phyloP scores from a whole-genome alignment of 108 stramenopile genomes.

The Fistulifera pelliculosa region DNA sequence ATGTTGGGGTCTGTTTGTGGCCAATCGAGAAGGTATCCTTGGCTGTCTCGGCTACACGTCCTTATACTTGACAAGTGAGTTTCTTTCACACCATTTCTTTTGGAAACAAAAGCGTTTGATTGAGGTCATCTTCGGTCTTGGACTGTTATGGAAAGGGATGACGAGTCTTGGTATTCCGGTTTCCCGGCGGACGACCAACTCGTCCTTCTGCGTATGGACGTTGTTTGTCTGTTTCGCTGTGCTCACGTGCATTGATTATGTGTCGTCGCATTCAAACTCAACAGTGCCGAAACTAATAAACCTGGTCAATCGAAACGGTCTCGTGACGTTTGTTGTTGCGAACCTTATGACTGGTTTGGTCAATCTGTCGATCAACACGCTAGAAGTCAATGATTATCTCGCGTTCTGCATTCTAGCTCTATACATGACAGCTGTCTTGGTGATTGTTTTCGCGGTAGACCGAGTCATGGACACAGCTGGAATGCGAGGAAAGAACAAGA shows the following conservation, averaged over 20 bases:
- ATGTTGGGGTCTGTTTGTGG: constrained; percentile 48
- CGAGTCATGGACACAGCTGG: too few relatives aligned
- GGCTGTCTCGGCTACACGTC: constrained; percentile 68
- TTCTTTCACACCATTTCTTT: constrained; percentile 39
- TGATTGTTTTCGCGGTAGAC: not conserved
- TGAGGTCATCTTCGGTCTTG: constrained; percentile 17
- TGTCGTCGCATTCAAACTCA: constrained; percentile 3
- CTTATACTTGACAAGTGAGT: constrained; percentile 56
- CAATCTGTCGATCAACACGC: constrained; percentile 76
- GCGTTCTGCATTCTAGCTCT: constrained; percentile 47
- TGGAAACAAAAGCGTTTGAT: constrained; percentile 13
- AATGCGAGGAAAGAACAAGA: too few relatives aligned
- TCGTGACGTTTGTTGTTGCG: constrained; percentile 78
- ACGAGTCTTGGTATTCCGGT: constrained; percentile 26
- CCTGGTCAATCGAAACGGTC: constrained; percentile 67
- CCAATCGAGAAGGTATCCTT: constrained; percentile 86
- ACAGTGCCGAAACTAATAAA: constrained; percentile 29
- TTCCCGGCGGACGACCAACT: constrained; percentile 78
- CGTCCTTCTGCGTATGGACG: constrained; percentile 59
- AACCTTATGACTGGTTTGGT: constrained; percentile 82
- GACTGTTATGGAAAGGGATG: constrained; percentile 26
- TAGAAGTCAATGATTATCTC: constrained; percentile 37
- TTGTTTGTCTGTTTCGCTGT: constrained; percentile 52
- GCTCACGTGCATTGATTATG: constrained; percentile 26
- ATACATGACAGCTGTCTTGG: constrained; percentile 51